A percentile compares a stretch with the other conserved stretches of the same genome.
These are phyloP conservation scores for Leishmania martiniquensis DNA, from an alignment of 208 protist species.

Conservation along the genomic window DNA sequence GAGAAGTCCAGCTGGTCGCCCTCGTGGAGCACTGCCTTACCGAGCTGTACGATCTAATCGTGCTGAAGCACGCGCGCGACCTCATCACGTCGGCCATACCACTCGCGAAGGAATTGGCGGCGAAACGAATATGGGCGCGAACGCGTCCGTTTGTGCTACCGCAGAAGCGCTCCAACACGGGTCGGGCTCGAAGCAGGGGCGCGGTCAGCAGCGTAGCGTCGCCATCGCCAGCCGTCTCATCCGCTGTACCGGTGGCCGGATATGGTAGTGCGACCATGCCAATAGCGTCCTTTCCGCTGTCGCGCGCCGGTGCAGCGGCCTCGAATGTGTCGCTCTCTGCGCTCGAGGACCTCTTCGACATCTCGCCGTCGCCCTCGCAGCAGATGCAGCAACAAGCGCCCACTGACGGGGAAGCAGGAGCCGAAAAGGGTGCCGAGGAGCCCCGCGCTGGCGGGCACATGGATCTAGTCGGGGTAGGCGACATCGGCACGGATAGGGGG, in stretches of 20 bases:
- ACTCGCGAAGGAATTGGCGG: slow-evolving; percentile 82
- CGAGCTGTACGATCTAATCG: slow-evolving; percentile 87
- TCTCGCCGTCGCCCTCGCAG: slow-evolving; percentile 5
- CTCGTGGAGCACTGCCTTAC: slow-evolving; percentile 83
- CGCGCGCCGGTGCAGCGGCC: background rate
- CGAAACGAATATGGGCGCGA: slow-evolving; percentile 49
- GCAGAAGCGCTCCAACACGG: slow-evolving; percentile 10
- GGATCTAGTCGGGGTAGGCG: background rate
- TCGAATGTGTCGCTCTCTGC: background rate
- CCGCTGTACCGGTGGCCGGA: background rate
- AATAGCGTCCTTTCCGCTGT: background rate
- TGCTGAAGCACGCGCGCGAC: slow-evolving; percentile 62
- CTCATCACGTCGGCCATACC: slow-evolving; percentile 56
- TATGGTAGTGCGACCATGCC: background rate
- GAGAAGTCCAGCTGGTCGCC: slow-evolving; percentile 53
- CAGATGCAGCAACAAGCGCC: background rate
- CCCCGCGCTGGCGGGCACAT: background rate
- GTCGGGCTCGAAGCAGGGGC: background rate
- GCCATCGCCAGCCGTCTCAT: background rate
- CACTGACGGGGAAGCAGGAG: background rate
- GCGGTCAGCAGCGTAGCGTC: background rate
- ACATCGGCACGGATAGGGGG: background rate
- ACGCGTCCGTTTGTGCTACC: slow-evolving; percentile 27
- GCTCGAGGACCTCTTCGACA: slow-evolving; percentile 20
- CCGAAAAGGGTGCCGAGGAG: background rate